phyloP scores from a whole-genome alignment of 2,329 filamentous ascomycete species.

The Trichoderma guizhouense region DNA sequence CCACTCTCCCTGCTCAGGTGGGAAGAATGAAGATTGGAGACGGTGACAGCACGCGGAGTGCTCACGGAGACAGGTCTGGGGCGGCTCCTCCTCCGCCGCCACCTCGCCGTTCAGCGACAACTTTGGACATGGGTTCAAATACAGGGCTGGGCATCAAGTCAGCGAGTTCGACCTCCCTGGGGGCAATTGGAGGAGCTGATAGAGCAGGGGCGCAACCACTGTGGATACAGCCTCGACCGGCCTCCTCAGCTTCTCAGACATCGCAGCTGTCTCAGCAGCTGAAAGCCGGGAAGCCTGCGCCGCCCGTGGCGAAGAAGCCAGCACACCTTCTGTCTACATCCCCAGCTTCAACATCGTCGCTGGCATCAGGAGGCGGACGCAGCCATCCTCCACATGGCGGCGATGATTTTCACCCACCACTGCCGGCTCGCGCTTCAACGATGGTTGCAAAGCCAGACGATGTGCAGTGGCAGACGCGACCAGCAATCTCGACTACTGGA shows the following conservation, averaged over 20 bases:
- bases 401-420: conserved; percentile 17
- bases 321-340: conserved; percentile 45
- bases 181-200: conserved; percentile 7
- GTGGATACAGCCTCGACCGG: conserved; percentile 30
- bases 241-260: conserved; percentile 35
- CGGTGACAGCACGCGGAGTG: conserved; percentile 30
- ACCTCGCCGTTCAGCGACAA: conserved; percentile 40
- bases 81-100: conserved; percentile 45
- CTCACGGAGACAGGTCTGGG: conserved; percentile 6
- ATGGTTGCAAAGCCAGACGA: background rate
- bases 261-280: conserved; percentile 32
- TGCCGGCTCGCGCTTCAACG: conserved; percentile 17
- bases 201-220: conserved; percentile 29
- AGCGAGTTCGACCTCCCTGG: conserved; percentile 22
- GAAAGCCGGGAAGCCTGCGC: conserved; percentile 42
- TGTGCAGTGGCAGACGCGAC: conserved; percentile 19
- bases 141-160: conserved; percentile 12
- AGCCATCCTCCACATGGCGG: conserved; percentile 21
- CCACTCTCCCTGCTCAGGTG: conserved; percentile 44
- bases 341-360: conserved; percentile 22
- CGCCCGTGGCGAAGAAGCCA: conserved; percentile 62
- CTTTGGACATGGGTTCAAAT: conserved; percentile 18
- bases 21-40: conserved; percentile 44
- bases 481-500: conserved; percentile 12
- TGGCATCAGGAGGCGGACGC: background rate